Evolutionary conservation across 2,329 filamentous ascomycete species (phyloP).

Genomic region (Chaetomium sp.): DNA sequence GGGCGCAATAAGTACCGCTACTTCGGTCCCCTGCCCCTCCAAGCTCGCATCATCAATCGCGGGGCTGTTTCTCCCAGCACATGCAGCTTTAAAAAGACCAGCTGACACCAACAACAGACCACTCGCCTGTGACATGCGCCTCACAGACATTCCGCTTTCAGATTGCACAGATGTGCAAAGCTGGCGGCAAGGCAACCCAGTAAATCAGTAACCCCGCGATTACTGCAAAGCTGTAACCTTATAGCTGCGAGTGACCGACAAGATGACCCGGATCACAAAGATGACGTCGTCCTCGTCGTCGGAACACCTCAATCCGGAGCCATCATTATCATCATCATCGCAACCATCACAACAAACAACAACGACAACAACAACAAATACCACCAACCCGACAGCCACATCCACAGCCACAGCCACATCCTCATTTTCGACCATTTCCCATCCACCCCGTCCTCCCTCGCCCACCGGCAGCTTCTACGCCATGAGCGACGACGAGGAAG

Average conservation of each 20-base stretch:
- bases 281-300: slow-evolving; percentile 31
- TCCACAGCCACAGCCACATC: slow-evolving; percentile 37
- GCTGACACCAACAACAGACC: slow-evolving; percentile 20
- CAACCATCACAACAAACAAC: not conserved
- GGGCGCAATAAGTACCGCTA: slow-evolving; percentile 15
- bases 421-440: slow-evolving; percentile 30
- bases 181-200: not conserved
- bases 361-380: not conserved
- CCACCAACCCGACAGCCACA: slow-evolving; percentile 1
- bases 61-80: slow-evolving; percentile 15
- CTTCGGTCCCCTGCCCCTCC: slow-evolving; percentile 15
- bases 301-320: not conserved
- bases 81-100: slow-evolving; percentile 11
- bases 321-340: not conserved
- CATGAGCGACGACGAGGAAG: slow-evolving; percentile 94
- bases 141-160: not conserved
- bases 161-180: not conserved
- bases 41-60: slow-evolving; percentile 23
- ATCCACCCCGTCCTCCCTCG: slow-evolving; percentile 56
- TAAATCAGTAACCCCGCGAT: not conserved
- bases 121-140: slow-evolving; percentile 4
- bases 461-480: slow-evolving; percentile 91
- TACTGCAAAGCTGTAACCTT: not conserved
- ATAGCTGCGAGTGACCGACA: slow-evolving; percentile 3
- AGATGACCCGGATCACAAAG: slow-evolving; percentile 33